phyloP scores from a whole-genome alignment of 768 basidiomycete species.

The Lactifluus echinatus region DNA sequence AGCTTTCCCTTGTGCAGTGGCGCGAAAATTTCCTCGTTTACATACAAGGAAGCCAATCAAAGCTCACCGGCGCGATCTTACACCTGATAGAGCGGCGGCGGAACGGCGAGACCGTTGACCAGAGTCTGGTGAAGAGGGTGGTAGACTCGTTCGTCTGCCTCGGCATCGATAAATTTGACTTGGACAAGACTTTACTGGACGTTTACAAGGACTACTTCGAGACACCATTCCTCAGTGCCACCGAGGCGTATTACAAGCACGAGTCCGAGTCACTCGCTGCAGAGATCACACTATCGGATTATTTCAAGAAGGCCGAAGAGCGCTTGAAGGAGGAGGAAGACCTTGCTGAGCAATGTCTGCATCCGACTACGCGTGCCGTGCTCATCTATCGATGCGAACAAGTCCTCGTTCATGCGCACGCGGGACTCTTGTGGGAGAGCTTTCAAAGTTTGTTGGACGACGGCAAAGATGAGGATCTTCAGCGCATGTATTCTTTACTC shows the following conservation, averaged over 20 bases:
- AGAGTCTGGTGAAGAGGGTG: slow-evolving; percentile 89
- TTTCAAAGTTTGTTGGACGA: slow-evolving; percentile 86
- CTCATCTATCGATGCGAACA: slow-evolving; percentile 81
- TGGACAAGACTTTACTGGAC: slow-evolving; percentile 87
- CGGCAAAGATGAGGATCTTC: slow-evolving; percentile 91
- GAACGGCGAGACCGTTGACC: slow-evolving; percentile 90
- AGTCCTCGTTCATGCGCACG: slow-evolving; percentile 82
- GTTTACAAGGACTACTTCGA: slow-evolving; percentile 92
- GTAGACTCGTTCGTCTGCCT: slow-evolving; percentile 93
- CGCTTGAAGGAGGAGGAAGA: slow-evolving; percentile 91
- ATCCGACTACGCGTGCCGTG: slow-evolving; percentile 78
- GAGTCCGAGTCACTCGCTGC: slow-evolving; percentile 88
- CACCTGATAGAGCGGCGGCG: slow-evolving; percentile 88
- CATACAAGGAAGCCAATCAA: slow-evolving; percentile 73
- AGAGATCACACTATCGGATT: slow-evolving; percentile 85
- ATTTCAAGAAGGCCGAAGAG: slow-evolving; percentile 90
- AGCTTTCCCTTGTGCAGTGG: slow-evolving; percentile 97
- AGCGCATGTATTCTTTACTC: slow-evolving; percentile 90
- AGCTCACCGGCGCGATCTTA: slow-evolving; percentile 81
- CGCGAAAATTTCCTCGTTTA: slow-evolving; percentile 82
- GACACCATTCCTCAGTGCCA: slow-evolving; percentile 76
- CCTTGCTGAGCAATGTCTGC: slow-evolving; percentile 87
- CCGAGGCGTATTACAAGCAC: slow-evolving; percentile 84
- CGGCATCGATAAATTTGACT: slow-evolving; percentile 85
- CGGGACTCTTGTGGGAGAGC: slow-evolving; percentile 82